These are phyloP conservation scores for Melastoma candidum DNA, from an alignment of 441 rosid species.

Conservation along the genomic window DNA sequence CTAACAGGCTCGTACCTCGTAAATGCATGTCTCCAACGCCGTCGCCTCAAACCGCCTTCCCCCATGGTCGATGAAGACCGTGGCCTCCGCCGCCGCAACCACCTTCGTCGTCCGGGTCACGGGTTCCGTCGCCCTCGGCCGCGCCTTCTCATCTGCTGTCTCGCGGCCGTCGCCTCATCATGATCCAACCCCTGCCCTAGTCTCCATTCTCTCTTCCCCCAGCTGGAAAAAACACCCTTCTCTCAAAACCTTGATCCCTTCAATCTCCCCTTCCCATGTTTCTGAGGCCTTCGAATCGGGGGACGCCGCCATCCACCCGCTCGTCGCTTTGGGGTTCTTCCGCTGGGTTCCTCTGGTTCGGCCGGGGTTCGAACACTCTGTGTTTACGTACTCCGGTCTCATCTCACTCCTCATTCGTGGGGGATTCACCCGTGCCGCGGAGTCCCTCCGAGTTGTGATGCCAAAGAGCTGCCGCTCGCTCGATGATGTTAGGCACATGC, in stretches of 20 bases:
- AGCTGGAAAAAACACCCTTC: conserved; percentile 49
- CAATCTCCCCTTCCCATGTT: conserved; percentile 39
- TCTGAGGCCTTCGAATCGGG: conserved; percentile 28
- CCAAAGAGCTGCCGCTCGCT: conserved; percentile 35
- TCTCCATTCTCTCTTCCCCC: conserved; percentile 40
- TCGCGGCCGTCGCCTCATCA: conserved; percentile 19
- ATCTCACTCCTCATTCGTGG: conserved; percentile 34
- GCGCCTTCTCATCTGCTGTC: conserved; percentile 11
- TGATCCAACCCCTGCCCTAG: conserved; percentile 31
- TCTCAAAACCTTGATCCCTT: conserved; percentile 27
- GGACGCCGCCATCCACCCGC: conserved; percentile 38
- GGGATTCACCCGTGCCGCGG: conserved; percentile 27
- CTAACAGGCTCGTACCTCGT: no score
- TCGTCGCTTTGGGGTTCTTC: conserved; percentile 50
- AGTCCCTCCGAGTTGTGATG: conserved; percentile 45
- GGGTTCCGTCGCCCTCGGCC: conserved; percentile 14
- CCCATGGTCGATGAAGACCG: no score
- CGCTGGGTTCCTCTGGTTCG: conserved; percentile 33
- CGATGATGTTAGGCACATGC: conserved; percentile 30
- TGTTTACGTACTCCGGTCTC: no score
- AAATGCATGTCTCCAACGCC: no score
- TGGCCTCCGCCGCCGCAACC: no score
- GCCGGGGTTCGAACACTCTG: conserved; percentile 36
- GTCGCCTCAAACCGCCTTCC: no score
- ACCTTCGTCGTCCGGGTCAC: no score